Evolutionary conservation across 2,329 filamentous ascomycete genomes (phyloP).

Genomic region (Trichophyton benhamiae): DNA sequence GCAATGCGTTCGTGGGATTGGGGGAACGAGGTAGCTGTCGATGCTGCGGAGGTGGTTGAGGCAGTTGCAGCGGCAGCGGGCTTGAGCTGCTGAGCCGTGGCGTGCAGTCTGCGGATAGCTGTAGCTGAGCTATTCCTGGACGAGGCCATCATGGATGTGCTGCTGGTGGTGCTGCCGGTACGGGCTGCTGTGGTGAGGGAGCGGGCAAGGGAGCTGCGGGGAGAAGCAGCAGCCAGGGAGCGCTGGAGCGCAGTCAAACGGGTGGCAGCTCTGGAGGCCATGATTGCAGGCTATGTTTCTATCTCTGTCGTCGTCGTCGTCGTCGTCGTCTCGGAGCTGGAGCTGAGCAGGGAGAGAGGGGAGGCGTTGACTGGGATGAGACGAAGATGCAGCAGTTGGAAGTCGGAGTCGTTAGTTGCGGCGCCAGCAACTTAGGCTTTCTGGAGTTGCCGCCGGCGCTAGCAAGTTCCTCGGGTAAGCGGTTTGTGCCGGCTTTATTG

Average conservation of each 20-base stretch:
- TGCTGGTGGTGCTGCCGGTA: neutral
- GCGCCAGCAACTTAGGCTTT: neutral
- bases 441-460: neutral
- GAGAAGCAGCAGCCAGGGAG: conserved; percentile 25
- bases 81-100: conserved; percentile 38
- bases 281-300: neutral
- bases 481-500: neutral
- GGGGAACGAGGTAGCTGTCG: conserved; percentile 37
- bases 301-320: neutral
- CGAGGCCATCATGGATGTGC: conserved; percentile 1
- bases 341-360: neutral
- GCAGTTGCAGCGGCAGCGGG: conserved; percentile 20
- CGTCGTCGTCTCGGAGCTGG: neutral
- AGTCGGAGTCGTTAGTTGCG: neutral
- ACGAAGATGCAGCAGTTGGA: conserved; percentile 2
- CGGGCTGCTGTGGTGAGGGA: conserved; percentile 1
- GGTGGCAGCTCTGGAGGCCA: conserved; percentile 1
- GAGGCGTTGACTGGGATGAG: neutral
- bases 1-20: conserved; percentile 41
- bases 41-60: conserved; percentile 29
- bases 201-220: conserved; percentile 8
- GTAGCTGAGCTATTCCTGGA: conserved; percentile 8
- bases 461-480: conserved; percentile 4
- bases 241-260: neutral
- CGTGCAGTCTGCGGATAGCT: conserved; percentile 30